A percentile compares a stretch with the other conserved stretches of the same genome.
These are phyloP conservation scores for Graphilbum sp. DNA, from an alignment of 2,329 filamentous ascomycete species.

Conservation along the genomic window DNA sequence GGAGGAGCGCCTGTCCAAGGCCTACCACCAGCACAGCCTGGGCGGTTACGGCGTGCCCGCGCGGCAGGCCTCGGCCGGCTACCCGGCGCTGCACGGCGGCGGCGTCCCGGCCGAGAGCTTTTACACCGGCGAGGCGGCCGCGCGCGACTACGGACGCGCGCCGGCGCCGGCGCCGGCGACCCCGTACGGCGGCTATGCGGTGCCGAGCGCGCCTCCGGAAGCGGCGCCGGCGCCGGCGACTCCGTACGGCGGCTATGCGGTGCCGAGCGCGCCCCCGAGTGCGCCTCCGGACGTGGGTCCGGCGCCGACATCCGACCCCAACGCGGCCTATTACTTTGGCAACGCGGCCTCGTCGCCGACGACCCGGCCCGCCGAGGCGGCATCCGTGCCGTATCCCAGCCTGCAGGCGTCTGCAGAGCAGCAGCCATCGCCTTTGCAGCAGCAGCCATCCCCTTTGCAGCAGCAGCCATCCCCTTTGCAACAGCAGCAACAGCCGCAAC, in stretches of 20 bases:
- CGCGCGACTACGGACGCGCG: constrained; percentile 27
- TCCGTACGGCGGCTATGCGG: no score
- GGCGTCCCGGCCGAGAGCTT: constrained; percentile 52
- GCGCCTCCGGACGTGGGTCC: no score
- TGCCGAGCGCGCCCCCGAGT: constrained; percentile 8
- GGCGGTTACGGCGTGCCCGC: constrained; percentile 36
- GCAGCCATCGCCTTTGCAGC: no score
- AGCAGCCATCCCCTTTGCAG: no score
- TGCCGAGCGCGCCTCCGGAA: no score
- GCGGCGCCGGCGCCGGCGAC: no score
- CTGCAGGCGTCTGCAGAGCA: constrained; percentile 2
- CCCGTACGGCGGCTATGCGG: constrained; percentile 15
- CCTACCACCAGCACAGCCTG: constrained; percentile 67
- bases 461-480: constrained; percentile 13
- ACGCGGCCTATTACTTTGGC: constrained; percentile 41
- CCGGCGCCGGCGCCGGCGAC: constrained; percentile 24
- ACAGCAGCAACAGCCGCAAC: constrained; percentile 22
- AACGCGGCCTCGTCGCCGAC: constrained; percentile 14
- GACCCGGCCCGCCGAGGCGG: constrained; percentile 5
- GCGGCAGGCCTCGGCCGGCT: constrained; percentile 46
- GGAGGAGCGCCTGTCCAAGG: constrained; percentile 83
- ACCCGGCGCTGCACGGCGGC: constrained; percentile 48
- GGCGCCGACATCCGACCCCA: constrained; percentile 30
- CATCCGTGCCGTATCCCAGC: constrained; percentile 16
- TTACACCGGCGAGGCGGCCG: constrained; percentile 50